Conservation (phyloP, 441 rosid species). For the Eutrema salsugineum region DNA sequence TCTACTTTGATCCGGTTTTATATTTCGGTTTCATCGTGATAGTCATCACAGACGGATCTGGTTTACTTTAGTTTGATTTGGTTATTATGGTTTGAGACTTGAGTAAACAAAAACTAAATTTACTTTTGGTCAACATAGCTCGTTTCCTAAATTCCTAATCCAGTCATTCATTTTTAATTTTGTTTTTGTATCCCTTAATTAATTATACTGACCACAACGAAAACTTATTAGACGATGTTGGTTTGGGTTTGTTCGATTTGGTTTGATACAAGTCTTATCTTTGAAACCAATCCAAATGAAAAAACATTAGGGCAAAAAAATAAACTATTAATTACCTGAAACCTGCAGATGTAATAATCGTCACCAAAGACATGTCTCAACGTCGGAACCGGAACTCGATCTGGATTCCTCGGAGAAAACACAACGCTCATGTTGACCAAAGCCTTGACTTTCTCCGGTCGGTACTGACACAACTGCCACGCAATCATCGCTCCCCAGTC, state of each 20-base stretch:
- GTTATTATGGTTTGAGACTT: not conserved
- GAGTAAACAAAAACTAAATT: not conserved
- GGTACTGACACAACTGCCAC: conserved; percentile 29
- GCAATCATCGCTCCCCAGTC: conserved; percentile 39
- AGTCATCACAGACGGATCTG: not conserved
- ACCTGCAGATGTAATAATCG: conserved; percentile 34
- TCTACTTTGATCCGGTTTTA: not conserved
- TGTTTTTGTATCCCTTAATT: not conserved
- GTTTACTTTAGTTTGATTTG: not conserved
- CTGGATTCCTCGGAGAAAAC: conserved; percentile 22
- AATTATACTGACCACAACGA: not conserved
- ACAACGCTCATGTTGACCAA: conserved; percentile 26
- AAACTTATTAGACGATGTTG: not conserved
- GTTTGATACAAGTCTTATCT: not conserved
- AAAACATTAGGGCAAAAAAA: not conserved
- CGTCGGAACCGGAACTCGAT: conserved; percentile 22
- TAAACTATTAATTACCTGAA: conserved; percentile 23
- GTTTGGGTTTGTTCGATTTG: not conserved
- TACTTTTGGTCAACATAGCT: not conserved
- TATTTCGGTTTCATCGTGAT: too few species aligned
- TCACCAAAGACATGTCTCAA: conserved; percentile 20
- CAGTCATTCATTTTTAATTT: too few species aligned
- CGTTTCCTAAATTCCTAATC: not conserved
- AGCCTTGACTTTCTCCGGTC: conserved; percentile 36
- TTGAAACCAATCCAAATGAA: not conserved